These are phyloP conservation scores for Casuarina glauca DNA, from an alignment of 306 rosid genomes.

Conservation along the genomic window DNA sequence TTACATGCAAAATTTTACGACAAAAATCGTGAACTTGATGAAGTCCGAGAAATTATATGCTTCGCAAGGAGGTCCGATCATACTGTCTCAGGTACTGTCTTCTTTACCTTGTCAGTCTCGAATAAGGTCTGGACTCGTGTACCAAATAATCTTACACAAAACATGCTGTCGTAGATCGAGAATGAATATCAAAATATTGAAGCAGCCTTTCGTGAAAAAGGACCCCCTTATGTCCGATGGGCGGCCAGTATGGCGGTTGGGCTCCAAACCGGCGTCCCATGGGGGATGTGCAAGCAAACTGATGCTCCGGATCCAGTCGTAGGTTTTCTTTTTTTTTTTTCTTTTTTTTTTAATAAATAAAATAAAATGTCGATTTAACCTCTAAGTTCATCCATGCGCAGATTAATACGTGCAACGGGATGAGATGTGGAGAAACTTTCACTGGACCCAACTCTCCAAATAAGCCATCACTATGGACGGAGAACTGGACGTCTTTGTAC, in stretches of 20 bases:
- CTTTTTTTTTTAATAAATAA: too few relatives aligned
- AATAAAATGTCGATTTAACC: too few relatives aligned
- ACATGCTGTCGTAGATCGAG: constrained; percentile 45
- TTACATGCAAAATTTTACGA: constrained; percentile 73
- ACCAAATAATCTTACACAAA: background rate
- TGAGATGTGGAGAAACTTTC: constrained; percentile 71
- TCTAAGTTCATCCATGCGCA: constrained; percentile 9
- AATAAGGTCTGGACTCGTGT: background rate
- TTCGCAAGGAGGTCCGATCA: constrained; percentile 85
- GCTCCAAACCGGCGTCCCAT: constrained; percentile 65
- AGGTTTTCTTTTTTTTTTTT: background rate
- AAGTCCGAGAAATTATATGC: constrained; percentile 65
- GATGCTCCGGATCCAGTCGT: constrained; percentile 90
- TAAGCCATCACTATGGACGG: constrained; percentile 74
- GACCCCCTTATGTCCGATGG: constrained; percentile 51
- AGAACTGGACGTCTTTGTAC: constrained; percentile 82
- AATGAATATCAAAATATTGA: constrained; percentile 70
- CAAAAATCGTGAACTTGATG: constrained; percentile 69
- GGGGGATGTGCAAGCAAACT: constrained; percentile 85
- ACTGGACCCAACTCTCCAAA: constrained; percentile 72
- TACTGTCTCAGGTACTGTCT: constrained; percentile 55
- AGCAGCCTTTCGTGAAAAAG: constrained; percentile 47
- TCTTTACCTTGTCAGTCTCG: too few relatives aligned
- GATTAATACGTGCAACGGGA: constrained; percentile 84
- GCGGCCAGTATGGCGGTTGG: constrained; percentile 73